Base-by-base conservation (phyloP, 1,284 basidiomycete species). In the Naganishia cerealis region DNA sequence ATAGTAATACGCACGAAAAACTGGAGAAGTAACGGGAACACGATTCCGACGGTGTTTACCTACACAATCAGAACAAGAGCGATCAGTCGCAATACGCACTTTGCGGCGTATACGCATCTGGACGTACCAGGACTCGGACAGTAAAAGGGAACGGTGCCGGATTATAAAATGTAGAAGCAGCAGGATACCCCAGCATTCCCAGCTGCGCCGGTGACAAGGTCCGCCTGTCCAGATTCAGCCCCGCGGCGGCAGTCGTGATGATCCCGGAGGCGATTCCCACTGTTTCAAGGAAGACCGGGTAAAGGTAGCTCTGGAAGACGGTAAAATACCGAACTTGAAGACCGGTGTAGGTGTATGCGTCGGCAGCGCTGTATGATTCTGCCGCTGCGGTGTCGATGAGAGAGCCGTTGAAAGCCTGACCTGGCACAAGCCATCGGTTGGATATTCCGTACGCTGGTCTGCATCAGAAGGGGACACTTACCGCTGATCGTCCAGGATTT, bases 31-130 rank as follows among this genome's bases (percentile, higher is more conserved):
- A 66, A 42, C 21, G 67, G 36, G 39, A 71, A 57, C 42, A 71
- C 71, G n/a, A 66, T 57, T 12, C 70, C 70, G 13, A 69, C 53
- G 3, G 70, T 69, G 62, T 71, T 71, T 24, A 69, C 33, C 67
- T 69, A 43, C n/a, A 43, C 26, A n/a, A n/a, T n/a, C n/a, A n/a
- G n/a, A n/a, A n/a, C 38, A 33, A 18, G 13, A 26, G 39, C 39
- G 39, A 42, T 39, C 15, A 50, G 53, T 55, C 46, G 16, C 26
- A n/a, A 3, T 10, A n/a, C 33, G 13, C 53, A 56, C 26, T 38
- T 18, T 29, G 7, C 12, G 15, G 3, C 24, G 5, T 10, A 33
- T n/a, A n/a, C n/a, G n/a, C n/a, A n/a, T n/a, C n/a, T n/a, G n/a
- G n/a, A 53, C 55, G 3, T 29, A 68, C 59, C 40, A 69, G 50